Evolutionary conservation across 75 land plant genomes (phyloP), one percentile per base, ranked within the genome.

Genomic region (Sequoiadendron giganteum): DNA sequence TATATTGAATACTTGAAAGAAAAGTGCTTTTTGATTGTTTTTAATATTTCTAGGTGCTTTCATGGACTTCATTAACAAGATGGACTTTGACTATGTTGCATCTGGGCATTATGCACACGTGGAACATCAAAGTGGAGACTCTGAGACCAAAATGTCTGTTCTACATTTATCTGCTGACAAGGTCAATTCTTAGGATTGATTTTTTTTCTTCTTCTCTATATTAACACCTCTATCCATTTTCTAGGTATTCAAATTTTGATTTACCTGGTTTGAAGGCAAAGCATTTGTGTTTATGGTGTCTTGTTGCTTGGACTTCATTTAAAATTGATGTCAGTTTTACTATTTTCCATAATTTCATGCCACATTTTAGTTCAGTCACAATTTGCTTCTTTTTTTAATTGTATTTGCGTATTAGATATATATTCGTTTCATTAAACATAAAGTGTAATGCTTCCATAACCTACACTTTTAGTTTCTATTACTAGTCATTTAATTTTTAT

Each of bases 81-180:
- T 93, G 89, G 92, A 90, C 45, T 98, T 96, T 90, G 99, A 98
- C 88, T 95, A 93, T 87, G 89, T 98, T 86, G 99, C 99, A 39
- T 98, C 99, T 86, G 99, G 99, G 80, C 99, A 98, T 89, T 98
- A 98, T 93, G 99, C 99, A 16, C 94, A 89, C 65, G 95, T 98
- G 30, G 85, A 91, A 42, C 97, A 92, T 85, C 34, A 85, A 56
- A 79, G 32, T 88, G 43, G n/a, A 8, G 90, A 91, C 86, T n/a
- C 85, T 56, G 73, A 47, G 75, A 91, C 90, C 56, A 87, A 85
- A 45, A 85, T 83, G 38, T 92, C 96, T 86, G 58, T 88, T 77
- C 87, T 97, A 47, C 87, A 92, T 86, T 89, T 98, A 58, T 98
- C 98, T 80, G 88, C 89, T 75, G 99, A 98, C 83, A 87, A 91